These are phyloP conservation scores for Blastobotrys proliferans DNA, from an alignment of 1,139 yeast genomes.

Conservation along the genomic window DNA sequence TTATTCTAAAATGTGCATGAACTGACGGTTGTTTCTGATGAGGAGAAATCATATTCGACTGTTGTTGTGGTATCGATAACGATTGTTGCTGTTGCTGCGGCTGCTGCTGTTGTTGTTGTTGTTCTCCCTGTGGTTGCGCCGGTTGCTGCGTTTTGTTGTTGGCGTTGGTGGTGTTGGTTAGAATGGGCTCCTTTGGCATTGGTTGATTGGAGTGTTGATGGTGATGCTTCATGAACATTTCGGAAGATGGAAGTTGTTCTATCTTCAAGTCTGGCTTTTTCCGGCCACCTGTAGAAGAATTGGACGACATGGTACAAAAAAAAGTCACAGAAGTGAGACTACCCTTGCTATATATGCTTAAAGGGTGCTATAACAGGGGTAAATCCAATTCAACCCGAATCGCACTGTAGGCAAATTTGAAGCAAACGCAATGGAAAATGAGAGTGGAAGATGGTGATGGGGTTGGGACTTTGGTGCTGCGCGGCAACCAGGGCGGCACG, in stretches of 20 bases:
- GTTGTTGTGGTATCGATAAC: background rate
- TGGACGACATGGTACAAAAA: no score
- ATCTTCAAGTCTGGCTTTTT: constrained; percentile 14
- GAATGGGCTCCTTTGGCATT: constrained; percentile 13
- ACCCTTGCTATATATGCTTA: no score
- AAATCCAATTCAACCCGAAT: no score
- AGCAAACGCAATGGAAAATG: no score
- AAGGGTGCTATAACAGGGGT: no score
- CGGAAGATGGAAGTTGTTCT: constrained; percentile 9
- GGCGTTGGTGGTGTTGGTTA: background rate
- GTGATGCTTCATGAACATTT: constrained; percentile 9
- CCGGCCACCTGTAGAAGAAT: no score
- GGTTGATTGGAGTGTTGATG: constrained; percentile 4
- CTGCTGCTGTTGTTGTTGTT: constrained; percentile 1
- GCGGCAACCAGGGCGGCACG: no score
- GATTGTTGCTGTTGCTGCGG: constrained; percentile 1
- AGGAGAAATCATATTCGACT: background rate
- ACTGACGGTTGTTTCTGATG: constrained; percentile 31
- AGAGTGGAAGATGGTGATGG: no score
- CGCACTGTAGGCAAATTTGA: no score
- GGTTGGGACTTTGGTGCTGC: no score
- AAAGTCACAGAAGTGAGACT: no score
- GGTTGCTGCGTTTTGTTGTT: background rate
- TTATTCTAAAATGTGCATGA: constrained; percentile 78
- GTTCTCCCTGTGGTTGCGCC: background rate